phyloP scores from a whole-genome alignment of 2,329 filamentous ascomycete genomes.

The Salinomyces thailandicus region DNA sequence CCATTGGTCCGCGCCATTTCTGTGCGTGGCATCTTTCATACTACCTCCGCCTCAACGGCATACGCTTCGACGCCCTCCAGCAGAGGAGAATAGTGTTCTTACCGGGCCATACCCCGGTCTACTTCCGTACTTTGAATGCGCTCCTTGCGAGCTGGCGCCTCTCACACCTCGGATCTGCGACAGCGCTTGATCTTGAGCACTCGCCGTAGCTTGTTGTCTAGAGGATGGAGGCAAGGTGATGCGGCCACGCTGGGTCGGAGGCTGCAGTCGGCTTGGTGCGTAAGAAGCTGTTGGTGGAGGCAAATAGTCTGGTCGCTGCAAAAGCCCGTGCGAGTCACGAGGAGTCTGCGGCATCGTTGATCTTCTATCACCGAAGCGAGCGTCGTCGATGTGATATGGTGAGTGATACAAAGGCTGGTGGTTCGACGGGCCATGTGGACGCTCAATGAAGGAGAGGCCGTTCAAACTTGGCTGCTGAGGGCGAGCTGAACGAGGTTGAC shows the following conservation, averaged over 20 bases:
- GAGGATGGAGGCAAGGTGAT: conserved; percentile 11
- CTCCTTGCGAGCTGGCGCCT: conserved; percentile 11
- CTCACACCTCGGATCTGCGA: conserved; percentile 18
- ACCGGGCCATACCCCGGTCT: conserved; percentile 5
- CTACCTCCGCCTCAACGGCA: conserved; percentile 12
- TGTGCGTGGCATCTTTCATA: too few relatives aligned
- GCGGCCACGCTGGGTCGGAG: conserved; percentile 6
- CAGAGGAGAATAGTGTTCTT: conserved; percentile 9
- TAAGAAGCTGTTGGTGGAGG: not conserved
- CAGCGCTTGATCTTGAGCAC: conserved; percentile 8
- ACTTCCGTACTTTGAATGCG: conserved; percentile 1
- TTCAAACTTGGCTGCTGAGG: not conserved
- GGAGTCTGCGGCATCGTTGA: conserved; percentile 4
- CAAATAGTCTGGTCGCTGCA: conserved; percentile 8
- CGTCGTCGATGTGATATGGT: not conserved
- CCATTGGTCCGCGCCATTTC: too few relatives aligned
- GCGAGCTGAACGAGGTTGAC: not conserved
- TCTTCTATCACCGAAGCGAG: not conserved
- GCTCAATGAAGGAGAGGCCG: not conserved
- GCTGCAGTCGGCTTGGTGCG: not conserved
- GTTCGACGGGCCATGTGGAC: not conserved
- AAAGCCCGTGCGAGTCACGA: conserved; percentile 10
- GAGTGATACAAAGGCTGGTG: conserved; percentile 1
- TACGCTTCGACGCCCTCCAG: conserved; percentile 14
- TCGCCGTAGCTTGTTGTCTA: not conserved